Percentiles rank a stretch among this genome's conserved stretches.
Conservation (phyloP, 192 early-diverging fungal species). For the Chytriomyces hyalinus region DNA sequence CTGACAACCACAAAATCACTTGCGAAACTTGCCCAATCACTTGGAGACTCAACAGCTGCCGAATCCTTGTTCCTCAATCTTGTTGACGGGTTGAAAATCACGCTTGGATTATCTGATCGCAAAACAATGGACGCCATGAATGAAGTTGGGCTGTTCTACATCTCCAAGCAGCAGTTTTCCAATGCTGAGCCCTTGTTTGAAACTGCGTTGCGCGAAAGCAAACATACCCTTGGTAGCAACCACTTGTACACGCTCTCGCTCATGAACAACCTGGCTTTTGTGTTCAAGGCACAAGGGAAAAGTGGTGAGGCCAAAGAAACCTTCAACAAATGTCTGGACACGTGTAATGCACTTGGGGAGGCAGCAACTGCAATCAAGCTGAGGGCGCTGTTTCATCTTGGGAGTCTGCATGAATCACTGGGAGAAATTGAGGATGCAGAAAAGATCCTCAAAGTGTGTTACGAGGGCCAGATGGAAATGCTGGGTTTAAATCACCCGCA, state of each 20-base stretch:
- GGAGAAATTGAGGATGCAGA: too few species aligned
- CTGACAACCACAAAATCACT: neutral
- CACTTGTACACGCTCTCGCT: neutral
- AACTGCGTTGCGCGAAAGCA: neutral
- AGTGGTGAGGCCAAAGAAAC: too few species aligned
- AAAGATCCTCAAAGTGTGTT: too few species aligned
- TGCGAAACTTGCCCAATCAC: conserved; percentile 4
- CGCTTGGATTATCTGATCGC: conserved; percentile 24
- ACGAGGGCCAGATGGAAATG: too few species aligned
- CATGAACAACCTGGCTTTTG: conserved; percentile 3
- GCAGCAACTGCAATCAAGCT: too few species aligned
- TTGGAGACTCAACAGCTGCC: conserved; percentile 31
- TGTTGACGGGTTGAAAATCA: neutral
- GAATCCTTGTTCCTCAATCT: conserved; percentile 33
- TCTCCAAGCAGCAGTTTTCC: conserved; percentile 3
- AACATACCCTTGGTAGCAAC: neutral
- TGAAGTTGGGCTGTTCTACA: conserved; percentile 21
- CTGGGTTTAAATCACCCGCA: too few species aligned
- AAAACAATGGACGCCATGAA: conserved; percentile 16
- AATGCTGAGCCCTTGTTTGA: conserved; percentile 23
- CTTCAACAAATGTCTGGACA: too few species aligned
- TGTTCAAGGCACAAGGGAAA: neutral
- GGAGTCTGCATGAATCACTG: too few species aligned
- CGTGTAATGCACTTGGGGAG: too few species aligned
- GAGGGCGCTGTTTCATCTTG: too few species aligned